Evolutionary conservation across 192 early-diverging fungal species (phyloP), one percentile per base, ranked within the genome.

Genomic region (Coemansia sp.): DNA sequence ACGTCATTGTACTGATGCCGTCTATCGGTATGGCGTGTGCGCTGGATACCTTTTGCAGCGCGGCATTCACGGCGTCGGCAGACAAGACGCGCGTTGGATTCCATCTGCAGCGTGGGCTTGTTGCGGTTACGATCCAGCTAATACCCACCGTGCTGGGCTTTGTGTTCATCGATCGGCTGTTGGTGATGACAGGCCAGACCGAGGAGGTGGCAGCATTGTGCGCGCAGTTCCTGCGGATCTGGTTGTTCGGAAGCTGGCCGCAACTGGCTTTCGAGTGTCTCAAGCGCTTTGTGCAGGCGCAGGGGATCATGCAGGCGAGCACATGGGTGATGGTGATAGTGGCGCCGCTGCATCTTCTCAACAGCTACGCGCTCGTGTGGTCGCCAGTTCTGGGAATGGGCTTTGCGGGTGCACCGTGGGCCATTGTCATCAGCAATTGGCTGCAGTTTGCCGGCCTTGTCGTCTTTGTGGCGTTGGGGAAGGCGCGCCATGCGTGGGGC

Each of bases 281-380:
- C 26, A 92, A 94, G 71, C 86, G 93, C 41, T 97, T 86, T 71
- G 82, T 95, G 21, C 92, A 96, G 74, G 89, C 90, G 0, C 96
- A 98, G 80, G 95, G 93, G 57, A 90, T 91, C 63, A 96, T 98
- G 96, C 85, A 91, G 21, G 93, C 94, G 1, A 85, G 84, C 40
- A 78, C 80, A 0, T 66, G 65, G 66, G 72, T 82, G 7, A 71
- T 77, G 65, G 66, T 51, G 0, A 26, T 74, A 6, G 75, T 82
- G 0, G 73, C 72, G 54, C 80, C 80, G 6, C 36, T 82, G 41
- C 75, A 77, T 41, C 13, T 69, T 2, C 12, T 67, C 51, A 71
- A 56, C 47, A 73, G 74, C 54, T 76, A 73, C 32, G 11, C 65
- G 58, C 72, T 82, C 0, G 80, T 82, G n/a, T 86, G 87, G 85